These are phyloP conservation scores for Kwoniella mangroviensis DNA, from an alignment of 768 basidiomycete species.

Conservation along the genomic window DNA sequence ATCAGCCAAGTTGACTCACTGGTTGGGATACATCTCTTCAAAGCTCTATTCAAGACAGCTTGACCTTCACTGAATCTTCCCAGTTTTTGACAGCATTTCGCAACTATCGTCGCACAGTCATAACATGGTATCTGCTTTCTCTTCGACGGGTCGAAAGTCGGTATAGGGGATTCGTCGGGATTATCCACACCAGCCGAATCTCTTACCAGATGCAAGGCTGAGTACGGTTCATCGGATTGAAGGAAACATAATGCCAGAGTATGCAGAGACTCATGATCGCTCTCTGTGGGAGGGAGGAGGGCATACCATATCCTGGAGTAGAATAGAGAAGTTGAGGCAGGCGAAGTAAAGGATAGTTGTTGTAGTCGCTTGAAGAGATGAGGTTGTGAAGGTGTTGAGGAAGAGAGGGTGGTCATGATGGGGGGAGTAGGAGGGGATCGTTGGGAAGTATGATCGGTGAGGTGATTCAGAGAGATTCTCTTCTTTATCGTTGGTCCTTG, in stretches of 20 bases:
- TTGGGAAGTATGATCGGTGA: neutral
- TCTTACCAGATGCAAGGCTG: slow-evolving; percentile 42
- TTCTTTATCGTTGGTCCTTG: neutral
- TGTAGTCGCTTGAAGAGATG: slow-evolving; percentile 39
- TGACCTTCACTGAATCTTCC: slow-evolving; percentile 45
- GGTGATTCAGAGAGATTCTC: neutral
- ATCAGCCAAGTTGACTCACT: slow-evolving; percentile 27
- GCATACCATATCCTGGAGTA: slow-evolving; percentile 44
- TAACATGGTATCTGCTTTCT: slow-evolving; percentile 27
- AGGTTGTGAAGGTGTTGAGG: slow-evolving; percentile 29
- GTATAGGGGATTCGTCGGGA: slow-evolving; percentile 12
- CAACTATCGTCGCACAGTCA: slow-evolving; percentile 52
- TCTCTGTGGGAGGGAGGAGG: slow-evolving; percentile 28
- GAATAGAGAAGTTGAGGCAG: slow-evolving; percentile 41
- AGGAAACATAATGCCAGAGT: slow-evolving; percentile 44
- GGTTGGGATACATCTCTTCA: slow-evolving; percentile 28
- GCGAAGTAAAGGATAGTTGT: slow-evolving; percentile 36
- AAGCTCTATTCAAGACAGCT: slow-evolving; percentile 38
- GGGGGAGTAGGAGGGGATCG: neutral
- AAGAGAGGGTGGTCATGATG: slow-evolving; percentile 18
- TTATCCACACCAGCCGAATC: slow-evolving; percentile 42
- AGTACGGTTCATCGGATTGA: slow-evolving; percentile 39
- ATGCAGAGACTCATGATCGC: slow-evolving; percentile 46
- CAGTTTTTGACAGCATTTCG: slow-evolving; percentile 46
- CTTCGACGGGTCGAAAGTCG: neutral